A percentile compares a stretch with the other conserved stretches of the same genome.
phyloP scores from a whole-genome alignment of 768 basidiomycete species.

The Termitomyces sp. region DNA sequence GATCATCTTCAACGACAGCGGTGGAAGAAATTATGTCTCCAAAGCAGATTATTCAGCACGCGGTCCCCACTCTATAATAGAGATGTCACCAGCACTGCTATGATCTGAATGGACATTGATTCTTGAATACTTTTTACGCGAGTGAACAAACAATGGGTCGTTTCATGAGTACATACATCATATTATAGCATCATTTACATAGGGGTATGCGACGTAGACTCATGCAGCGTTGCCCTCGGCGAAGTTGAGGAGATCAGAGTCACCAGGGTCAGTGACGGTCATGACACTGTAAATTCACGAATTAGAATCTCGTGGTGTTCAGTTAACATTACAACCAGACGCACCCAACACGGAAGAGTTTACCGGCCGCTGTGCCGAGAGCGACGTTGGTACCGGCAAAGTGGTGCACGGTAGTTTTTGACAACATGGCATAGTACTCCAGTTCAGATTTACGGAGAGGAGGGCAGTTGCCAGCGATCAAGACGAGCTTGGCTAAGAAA shows the following conservation, averaged over 20 bases:
- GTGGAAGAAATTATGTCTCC: conserved; percentile 68
- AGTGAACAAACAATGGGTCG: neutral
- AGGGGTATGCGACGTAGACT: conserved; percentile 17
- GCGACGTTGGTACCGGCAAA: conserved; percentile 97
- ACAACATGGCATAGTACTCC: conserved; percentile 99
- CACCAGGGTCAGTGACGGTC: conserved; percentile 94
- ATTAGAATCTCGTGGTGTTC: conserved; percentile 16
- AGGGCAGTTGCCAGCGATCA: conserved; percentile 99
- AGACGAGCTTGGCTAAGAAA: conserved; percentile 87
- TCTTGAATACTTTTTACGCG: neutral
- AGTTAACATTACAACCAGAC: conserved; percentile 11
- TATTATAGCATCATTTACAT: conserved; percentile 6
- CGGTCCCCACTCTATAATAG: conserved; percentile 74
- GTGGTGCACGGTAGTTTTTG: conserved; percentile 98
- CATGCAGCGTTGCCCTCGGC: conserved; percentile 71
- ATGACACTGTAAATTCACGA: conserved; percentile 64
- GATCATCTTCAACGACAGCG: conserved; percentile 72
- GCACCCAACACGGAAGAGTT: conserved; percentile 97
- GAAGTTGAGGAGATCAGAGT: conserved; percentile 90
- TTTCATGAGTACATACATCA: conserved; percentile 8
- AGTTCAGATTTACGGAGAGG: conserved; percentile 99
- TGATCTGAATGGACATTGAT: conserved; percentile 26
- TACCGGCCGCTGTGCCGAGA: conserved; percentile 97
- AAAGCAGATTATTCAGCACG: conserved; percentile 73
- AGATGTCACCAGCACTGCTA: conserved; percentile 71